Conservation (phyloP, 768 basidiomycete genomes). For the Udeniomyces megalosporus region DNA sequence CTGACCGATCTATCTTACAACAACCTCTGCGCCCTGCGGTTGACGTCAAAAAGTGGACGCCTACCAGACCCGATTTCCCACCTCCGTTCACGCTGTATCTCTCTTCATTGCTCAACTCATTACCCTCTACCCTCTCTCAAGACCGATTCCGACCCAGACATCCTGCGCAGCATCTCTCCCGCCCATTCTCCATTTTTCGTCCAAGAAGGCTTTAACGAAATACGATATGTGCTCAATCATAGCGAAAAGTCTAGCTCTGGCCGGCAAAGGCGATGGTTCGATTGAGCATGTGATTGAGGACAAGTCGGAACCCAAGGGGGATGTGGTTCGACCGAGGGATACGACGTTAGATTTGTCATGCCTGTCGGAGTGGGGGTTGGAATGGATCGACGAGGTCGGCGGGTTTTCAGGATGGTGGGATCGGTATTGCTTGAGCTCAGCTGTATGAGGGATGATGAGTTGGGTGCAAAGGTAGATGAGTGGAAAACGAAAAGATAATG, state of each 20-base stretch:
- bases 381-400: conserved; percentile 1
- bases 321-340: conserved; percentile 11
- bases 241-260: conserved; percentile 48
- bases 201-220: conserved; percentile 64
- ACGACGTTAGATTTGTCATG: not conserved
- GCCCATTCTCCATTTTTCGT: conserved; percentile 68
- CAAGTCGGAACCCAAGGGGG: not conserved
- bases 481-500: not conserved
- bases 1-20: not conserved
- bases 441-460: not conserved
- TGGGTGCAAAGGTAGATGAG: not conserved
- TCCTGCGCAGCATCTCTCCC: conserved; percentile 29
- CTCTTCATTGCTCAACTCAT: conserved; percentile 40
- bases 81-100: conserved; percentile 75
- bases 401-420: conserved; percentile 11
- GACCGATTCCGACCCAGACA: not conserved
- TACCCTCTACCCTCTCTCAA: conserved; percentile 2
- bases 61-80: conserved; percentile 81
- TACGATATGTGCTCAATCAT: conserved; percentile 79
- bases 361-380: not conserved
- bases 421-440: not conserved
- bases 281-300: conserved; percentile 42
- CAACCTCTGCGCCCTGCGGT: not conserved
- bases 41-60: conserved; percentile 68
- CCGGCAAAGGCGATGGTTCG: conserved; percentile 21